A percentile compares a stretch with the other conserved stretches of the same genome.
Evolutionary conservation across 257 asterid genomes (phyloP).

Genomic region (Fraxinus cuspidata): DNA sequence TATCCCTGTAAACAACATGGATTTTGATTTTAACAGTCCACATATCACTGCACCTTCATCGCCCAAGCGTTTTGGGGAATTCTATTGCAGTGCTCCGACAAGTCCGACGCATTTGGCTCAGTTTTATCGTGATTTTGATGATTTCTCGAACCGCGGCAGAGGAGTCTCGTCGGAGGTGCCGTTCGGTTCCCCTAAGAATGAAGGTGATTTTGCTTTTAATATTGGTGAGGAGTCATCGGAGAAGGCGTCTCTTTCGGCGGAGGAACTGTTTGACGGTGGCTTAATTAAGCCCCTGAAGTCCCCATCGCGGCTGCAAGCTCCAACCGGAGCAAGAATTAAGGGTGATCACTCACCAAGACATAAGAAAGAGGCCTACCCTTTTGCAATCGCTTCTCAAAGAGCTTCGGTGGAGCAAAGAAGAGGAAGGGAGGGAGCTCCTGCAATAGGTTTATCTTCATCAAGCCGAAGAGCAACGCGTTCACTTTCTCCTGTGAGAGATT

Average conservation of each 20-base stretch:
- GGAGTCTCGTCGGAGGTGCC: conserved; percentile 8
- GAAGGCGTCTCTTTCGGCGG: conserved; percentile 38
- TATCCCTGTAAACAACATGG: conserved; percentile 30
- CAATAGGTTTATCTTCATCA: conserved; percentile 23
- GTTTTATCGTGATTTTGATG: conserved; percentile 43
- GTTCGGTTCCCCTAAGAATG: conserved; percentile 35
- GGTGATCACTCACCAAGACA: background rate
- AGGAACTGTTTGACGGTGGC: conserved; percentile 81
- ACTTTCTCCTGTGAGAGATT: conserved; percentile 60
- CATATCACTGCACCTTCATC: conserved; percentile 38
- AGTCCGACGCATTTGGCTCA: conserved; percentile 62
- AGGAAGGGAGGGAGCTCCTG: conserved; percentile 10
- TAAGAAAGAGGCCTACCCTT: background rate
- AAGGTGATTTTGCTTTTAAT: conserved; percentile 57
- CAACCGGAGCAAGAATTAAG: conserved; percentile 3
- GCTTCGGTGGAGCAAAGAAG: background rate
- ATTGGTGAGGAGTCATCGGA: conserved; percentile 39
- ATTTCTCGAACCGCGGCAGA: conserved; percentile 14
- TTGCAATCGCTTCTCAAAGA: background rate
- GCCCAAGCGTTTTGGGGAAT: conserved; percentile 43
- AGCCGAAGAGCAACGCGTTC: conserved; percentile 62
- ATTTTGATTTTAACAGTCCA: conserved; percentile 56
- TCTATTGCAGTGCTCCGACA: conserved; percentile 71
- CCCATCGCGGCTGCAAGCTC: conserved; percentile 17
- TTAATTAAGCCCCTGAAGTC: conserved; percentile 55